Conservation (phyloP, 768 basidiomycete genomes). For the Termitomyces sp. region DNA sequence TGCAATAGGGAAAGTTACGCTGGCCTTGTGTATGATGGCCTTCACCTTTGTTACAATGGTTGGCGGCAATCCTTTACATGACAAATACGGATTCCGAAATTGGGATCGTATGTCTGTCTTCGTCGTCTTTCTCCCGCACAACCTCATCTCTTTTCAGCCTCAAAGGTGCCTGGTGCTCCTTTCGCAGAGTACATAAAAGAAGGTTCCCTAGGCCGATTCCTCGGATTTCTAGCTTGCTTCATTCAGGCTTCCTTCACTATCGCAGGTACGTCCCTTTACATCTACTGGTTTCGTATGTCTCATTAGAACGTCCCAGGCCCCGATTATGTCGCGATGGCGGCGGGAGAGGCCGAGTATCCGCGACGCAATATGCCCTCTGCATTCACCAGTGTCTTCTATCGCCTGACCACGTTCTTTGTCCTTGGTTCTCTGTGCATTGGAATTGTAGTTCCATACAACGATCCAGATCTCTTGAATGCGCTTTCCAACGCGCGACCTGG, state of each 20-base stretch:
- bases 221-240: constrained; percentile 61
- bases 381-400: constrained; percentile 73
- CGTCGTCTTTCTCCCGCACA: neutral
- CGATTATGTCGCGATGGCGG: constrained; percentile 54
- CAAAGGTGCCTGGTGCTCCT: constrained; percentile 44
- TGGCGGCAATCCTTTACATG: constrained; percentile 53
- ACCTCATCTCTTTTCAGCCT: constrained; percentile 23
- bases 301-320: constrained; percentile 27
- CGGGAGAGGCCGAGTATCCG: constrained; percentile 70
- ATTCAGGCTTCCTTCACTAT: constrained; percentile 61
- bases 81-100: constrained; percentile 51
- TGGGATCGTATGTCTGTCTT: constrained; percentile 39
- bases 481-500: constrained; percentile 54
- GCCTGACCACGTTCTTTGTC: constrained; percentile 77
- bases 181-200: constrained; percentile 53
- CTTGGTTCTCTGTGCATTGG: constrained; percentile 69
- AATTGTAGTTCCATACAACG: constrained; percentile 74
- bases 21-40: constrained; percentile 42
- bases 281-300: neutral
- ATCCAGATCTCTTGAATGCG: constrained; percentile 48
- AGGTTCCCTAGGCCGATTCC: constrained; percentile 54
- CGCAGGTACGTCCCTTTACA: constrained; percentile 37
- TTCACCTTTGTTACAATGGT: constrained; percentile 62
- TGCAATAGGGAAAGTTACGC: constrained; percentile 44
- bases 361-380: constrained; percentile 68